Base-by-base conservation (phyloP, 331 rosid species). In the Ulmus americana region DNA sequence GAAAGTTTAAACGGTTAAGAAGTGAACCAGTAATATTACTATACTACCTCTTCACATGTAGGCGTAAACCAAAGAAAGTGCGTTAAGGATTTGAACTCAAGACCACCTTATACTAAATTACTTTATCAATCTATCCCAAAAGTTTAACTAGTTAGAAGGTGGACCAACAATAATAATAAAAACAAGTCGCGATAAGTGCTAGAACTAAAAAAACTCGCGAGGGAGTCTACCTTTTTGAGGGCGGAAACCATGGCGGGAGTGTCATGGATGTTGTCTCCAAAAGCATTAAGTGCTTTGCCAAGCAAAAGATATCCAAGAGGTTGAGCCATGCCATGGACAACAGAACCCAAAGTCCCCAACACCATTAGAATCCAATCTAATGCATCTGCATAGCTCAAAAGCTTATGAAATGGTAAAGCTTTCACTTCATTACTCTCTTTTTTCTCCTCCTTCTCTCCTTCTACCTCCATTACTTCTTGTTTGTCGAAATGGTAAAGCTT, bases 311-410 rank as follows among this genome's bases (percentile, higher is more conserved):
- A 91, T 0, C 97, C 97, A 58, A 88, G 68, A 7, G 97, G 96
- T 64, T 77, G 81, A 68, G 97, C 96, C 91, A 86, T 85, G 67
- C 97, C 97, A 76, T 91, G 97, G 49, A 91, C 88, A 50, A 81
- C 14, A 0, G 97, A 77, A 50, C 97, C 97, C 35, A 91, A 8
- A 2, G 71, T 45, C 45, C 96, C 97, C 64, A 88, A 43, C 48
- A 73, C 79, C 91, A 88, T 91, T 38, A 91, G 73, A 75, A 53
- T 52, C 97, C 96, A 91, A 14, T 91, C 95, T 45, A 77, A 63
- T 42, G 66, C 6, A 50, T 91, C 97, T 45, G 88, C 97, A 76
- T 84, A 82, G 70, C 90, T 81, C 61, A 91, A 70, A 4, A 90
- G 85, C 74, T 80, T 76, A 28, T 28, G 35, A 28, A 28, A 28